Evolutionary conservation across 176 grass and related monocot species (phyloP).

Genomic region (Cenchrus fungigraminus): DNA sequence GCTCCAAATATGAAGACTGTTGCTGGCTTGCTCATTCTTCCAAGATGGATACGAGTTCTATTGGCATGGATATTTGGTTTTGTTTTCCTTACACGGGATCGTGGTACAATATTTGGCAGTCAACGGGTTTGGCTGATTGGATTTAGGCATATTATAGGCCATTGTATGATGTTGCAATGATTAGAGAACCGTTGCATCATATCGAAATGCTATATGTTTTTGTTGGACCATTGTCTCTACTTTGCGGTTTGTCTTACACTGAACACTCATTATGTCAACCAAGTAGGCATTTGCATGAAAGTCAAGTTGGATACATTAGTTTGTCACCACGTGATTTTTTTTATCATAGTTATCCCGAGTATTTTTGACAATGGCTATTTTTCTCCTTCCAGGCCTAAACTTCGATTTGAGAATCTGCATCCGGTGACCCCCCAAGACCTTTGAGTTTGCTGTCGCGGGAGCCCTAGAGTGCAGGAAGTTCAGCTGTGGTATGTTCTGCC

Average conservation of each 20-base stretch:
- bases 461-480: conserved; percentile 8
- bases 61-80: not conserved
- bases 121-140: not conserved
- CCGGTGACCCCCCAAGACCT: conserved; percentile 11
- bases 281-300: not conserved
- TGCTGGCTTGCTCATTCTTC: not conserved
- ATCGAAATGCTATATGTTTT: not conserved
- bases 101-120: not conserved
- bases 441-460: not conserved
- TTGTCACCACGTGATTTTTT: not conserved
- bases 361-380: not conserved
- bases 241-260: not conserved
- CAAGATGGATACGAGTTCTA: not conserved
- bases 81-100: not conserved
- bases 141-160: not conserved
- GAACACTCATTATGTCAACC: not conserved
- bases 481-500: not conserved
- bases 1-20: not conserved
- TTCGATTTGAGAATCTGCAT: not conserved
- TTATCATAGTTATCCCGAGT: not conserved
- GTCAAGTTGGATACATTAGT: not conserved
- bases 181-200: not conserved
- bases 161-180: too few relatives aligned
- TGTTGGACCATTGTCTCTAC: not conserved
- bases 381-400: conserved; percentile 44